Evolutionary conservation across 306 rosid species (phyloP).

Genomic region (Abrus precatorius): DNA sequence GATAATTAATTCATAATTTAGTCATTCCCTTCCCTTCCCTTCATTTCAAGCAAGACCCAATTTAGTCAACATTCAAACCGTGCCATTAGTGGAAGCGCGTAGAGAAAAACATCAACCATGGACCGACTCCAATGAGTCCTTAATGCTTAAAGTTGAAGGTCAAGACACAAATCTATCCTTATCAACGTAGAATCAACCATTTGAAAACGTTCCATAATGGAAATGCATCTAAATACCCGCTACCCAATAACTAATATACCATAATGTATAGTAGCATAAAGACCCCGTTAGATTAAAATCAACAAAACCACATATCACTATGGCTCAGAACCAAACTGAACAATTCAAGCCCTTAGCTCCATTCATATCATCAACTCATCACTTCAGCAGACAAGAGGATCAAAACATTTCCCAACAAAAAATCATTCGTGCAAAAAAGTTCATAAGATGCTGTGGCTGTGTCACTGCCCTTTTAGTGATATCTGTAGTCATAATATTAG

Average conservation of each 20-base stretch:
- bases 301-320: background rate
- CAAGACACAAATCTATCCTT: slow-evolving; percentile 21
- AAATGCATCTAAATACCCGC: background rate
- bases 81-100: slow-evolving; percentile 51
- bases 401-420: background rate
- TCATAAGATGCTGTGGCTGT: slow-evolving; percentile 51
- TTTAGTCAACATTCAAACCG: slow-evolving; percentile 43
- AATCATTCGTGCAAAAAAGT: slow-evolving; percentile 23
- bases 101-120: background rate
- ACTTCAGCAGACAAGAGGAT: slow-evolving; percentile 19
- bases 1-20: background rate
- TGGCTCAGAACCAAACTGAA: slow-evolving; percentile 39
- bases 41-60: slow-evolving; percentile 8
- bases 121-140: slow-evolving; percentile 32
- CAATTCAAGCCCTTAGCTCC: slow-evolving; percentile 53
- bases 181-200: slow-evolving; percentile 26
- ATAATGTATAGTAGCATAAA: background rate
- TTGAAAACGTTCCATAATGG: background rate
- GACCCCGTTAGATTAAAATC: background rate
- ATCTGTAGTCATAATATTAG: slow-evolving; percentile 46
- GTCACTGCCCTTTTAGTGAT: slow-evolving; percentile 55
- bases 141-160: background rate
- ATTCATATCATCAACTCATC: slow-evolving; percentile 30
- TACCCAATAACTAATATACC: background rate
- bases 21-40: background rate